These are phyloP conservation scores for sorghum (Sorghum bicolor) DNA, from an alignment of 176 grass and related monocot species.

Conservation along the genomic window DNA sequence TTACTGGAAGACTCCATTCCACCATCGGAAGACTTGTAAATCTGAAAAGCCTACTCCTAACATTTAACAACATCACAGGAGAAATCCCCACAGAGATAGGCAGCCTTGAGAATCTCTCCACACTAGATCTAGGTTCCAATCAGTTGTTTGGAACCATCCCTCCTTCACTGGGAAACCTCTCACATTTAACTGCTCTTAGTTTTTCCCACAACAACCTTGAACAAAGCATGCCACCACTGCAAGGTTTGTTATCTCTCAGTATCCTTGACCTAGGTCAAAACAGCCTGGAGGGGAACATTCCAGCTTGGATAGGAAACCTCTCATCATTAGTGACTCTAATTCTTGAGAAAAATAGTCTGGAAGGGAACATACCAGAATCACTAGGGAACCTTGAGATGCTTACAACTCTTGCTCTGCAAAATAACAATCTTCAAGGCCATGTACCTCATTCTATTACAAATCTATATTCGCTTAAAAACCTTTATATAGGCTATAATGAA, in stretches of 20 bases:
- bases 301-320: slow-evolving; percentile 27
- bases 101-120: too few relatives aligned
- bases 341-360: slow-evolving; percentile 15
- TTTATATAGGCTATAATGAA: background rate
- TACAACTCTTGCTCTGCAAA: background rate
- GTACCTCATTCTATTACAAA: background rate
- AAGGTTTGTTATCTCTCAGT: slow-evolving; percentile 9
- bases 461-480: background rate
- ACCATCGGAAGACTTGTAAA: too few relatives aligned
- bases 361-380: slow-evolving; percentile 25
- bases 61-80: too few relatives aligned
- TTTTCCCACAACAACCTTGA: background rate
- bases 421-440: slow-evolving; percentile 3
- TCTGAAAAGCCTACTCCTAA: too few relatives aligned
- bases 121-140: too few relatives aligned
- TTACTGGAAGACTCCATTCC: too few relatives aligned
- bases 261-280: background rate
- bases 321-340: background rate
- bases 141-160: too few relatives aligned
- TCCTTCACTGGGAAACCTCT: too few relatives aligned
- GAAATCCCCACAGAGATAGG: too few relatives aligned
- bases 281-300: slow-evolving; percentile 1
- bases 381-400: slow-evolving; percentile 14
- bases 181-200: too few relatives aligned
- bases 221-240: background rate